Evolutionary conservation across 176 grass and related monocot species (phyloP).

Genomic region (Triticum turgidum): DNA sequence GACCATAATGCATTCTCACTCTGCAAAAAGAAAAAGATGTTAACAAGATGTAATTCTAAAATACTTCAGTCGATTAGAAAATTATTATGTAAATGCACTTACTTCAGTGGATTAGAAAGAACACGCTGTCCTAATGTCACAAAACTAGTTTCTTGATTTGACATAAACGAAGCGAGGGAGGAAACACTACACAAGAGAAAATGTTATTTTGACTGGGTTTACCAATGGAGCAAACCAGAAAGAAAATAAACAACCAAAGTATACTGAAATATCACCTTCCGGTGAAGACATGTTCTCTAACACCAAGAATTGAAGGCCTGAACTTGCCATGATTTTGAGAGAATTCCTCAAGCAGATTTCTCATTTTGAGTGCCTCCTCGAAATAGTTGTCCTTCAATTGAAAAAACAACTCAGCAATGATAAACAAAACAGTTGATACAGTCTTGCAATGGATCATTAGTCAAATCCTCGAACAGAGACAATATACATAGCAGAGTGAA

Average conservation of each 20-base stretch:
- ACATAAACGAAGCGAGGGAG: constrained; percentile 92
- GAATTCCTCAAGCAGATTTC: constrained; percentile 97
- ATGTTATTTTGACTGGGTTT: constrained; percentile 12
- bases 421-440: background rate
- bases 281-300: constrained; percentile 95
- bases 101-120: constrained; percentile 91
- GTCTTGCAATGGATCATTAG: background rate
- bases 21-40: constrained; percentile 33
- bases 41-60: constrained; percentile 3
- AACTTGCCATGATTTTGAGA: constrained; percentile 58
- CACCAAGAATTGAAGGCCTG: constrained; percentile 84
- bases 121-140: constrained; percentile 94
- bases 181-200: constrained; percentile 66
- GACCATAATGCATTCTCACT: constrained; percentile 96
- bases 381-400: constrained; percentile 88
- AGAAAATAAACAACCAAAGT: background rate
- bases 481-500: background rate
- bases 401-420: constrained; percentile 23
- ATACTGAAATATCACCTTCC: constrained; percentile 62
- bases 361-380: constrained; percentile 95
- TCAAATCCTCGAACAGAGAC: background rate
- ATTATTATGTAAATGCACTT: constrained; percentile 30
- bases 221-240: background rate
- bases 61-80: background rate
- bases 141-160: constrained; percentile 93